These are phyloP conservation scores for Phialophora macrospora DNA, from an alignment of 2,329 filamentous ascomycete genomes.

Conservation along the genomic window DNA sequence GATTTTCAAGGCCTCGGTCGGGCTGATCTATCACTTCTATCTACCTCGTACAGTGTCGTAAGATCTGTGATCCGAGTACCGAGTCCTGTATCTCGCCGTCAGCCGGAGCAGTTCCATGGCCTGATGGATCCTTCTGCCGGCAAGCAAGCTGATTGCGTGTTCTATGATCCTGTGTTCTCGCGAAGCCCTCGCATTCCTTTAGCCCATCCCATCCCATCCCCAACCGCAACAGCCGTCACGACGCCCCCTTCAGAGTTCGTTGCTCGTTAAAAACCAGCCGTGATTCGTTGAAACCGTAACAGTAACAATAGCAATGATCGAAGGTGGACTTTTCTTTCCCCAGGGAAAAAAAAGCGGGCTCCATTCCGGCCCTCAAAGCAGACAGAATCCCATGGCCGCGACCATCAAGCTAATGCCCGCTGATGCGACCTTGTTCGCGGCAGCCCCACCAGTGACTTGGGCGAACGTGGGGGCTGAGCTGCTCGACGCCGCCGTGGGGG, in stretches of 20 bases:
- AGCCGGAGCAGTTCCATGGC: conserved; percentile 26
- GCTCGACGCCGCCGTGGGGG: conserved; percentile 20
- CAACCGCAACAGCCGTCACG: not conserved
- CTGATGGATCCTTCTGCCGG: not conserved
- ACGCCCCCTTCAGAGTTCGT: not conserved
- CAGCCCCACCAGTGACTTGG: conserved; percentile 47
- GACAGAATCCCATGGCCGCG: conserved; percentile 40
- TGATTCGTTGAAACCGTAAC: not conserved
- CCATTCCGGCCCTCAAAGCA: conserved; percentile 21
- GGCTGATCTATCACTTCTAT: not conserved
- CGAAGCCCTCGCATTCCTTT: not conserved
- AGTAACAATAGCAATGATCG: not conserved
- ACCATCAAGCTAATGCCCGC: conserved; percentile 51
- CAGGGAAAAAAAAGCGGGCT: conserved; percentile 1
- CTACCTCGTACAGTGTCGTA: not conserved
- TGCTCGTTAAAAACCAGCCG: not conserved
- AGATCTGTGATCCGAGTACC: not conserved
- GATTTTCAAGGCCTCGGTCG: not conserved
- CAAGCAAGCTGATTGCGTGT: not conserved
- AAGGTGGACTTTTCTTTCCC: not conserved
- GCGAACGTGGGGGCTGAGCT: conserved; percentile 39
- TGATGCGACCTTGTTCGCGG: conserved; percentile 47
- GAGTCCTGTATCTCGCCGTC: not conserved
- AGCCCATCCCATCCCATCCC: not conserved
- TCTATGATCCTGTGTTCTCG: not conserved